A percentile compares a stretch with the other conserved stretches of the same genome.
Conservation (phyloP, 1,284 basidiomycete genomes). For the Pseudozyma hubeiensis region DNA sequence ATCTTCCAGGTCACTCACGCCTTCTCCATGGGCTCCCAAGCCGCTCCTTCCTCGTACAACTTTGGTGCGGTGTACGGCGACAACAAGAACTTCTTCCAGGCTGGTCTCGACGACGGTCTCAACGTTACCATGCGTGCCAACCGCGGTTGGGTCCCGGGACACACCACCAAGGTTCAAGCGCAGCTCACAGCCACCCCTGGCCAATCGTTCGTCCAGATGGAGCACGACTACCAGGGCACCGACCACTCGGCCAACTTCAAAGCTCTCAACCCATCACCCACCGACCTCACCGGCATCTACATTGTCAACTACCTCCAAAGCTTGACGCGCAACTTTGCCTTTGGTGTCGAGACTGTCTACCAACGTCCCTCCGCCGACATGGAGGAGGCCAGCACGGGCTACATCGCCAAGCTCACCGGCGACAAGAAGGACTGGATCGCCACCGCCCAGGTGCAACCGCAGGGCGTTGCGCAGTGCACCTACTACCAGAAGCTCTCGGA, state of each 20-base stretch:
- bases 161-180: slow-evolving; percentile 87
- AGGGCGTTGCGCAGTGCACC: slow-evolving; percentile 87
- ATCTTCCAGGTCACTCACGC: slow-evolving; percentile 98
- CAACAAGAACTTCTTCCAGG: slow-evolving; percentile 85
- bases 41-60: slow-evolving; percentile 79
- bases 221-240: slow-evolving; percentile 91
- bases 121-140: slow-evolving; percentile 90
- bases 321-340: slow-evolving; percentile 87
- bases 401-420: slow-evolving; percentile 80
- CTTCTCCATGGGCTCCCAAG: slow-evolving; percentile 80
- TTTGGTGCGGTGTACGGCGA: slow-evolving; percentile 94
- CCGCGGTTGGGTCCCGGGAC: slow-evolving; percentile 83
- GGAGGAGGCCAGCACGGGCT: slow-evolving; percentile 81
- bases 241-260: slow-evolving; percentile 91
- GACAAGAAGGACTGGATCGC: slow-evolving; percentile 74
- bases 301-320: slow-evolving; percentile 94
- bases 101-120: slow-evolving; percentile 91
- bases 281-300: slow-evolving; percentile 90
- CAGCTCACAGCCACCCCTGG: slow-evolving; percentile 75
- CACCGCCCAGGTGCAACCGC: slow-evolving; percentile 85
- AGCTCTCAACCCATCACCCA: slow-evolving; percentile 89
- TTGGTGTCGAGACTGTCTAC: slow-evolving; percentile 90
- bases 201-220: slow-evolving; percentile 76
- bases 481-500: slow-evolving; percentile 97
- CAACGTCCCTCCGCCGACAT: slow-evolving; percentile 75